Percentiles rank a stretch among this genome's conserved stretches.
Conservation (phyloP, 345 rosid species). For the Eucalyptus brandiana region DNA sequence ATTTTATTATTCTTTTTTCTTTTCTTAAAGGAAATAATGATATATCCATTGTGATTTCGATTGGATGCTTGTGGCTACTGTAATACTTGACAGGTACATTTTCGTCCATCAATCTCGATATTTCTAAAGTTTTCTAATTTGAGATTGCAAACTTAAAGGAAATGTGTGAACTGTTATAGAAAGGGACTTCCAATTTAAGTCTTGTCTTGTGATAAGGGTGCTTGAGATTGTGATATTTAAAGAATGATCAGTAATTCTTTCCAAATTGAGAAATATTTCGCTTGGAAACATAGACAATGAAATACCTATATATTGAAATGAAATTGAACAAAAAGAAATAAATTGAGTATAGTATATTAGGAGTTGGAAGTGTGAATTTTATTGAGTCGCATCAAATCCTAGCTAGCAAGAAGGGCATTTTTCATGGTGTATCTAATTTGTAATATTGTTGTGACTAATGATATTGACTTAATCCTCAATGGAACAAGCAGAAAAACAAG, state of each 20-base stretch:
- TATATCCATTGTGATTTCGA: background rate
- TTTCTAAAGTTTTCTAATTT: background rate
- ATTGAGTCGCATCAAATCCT: background rate
- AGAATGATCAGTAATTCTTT: background rate
- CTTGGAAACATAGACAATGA: background rate
- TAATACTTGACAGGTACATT: no score
- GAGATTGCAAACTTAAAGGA: background rate
- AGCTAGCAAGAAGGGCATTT: background rate
- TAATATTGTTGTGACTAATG: background rate
- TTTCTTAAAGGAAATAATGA: no score
- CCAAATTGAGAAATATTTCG: no score
- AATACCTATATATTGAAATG: background rate
- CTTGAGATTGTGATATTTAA: background rate
- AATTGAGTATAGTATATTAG: background rate
- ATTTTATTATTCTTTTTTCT: no score
- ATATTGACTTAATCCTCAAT: no score
- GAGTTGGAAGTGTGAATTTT: background rate
- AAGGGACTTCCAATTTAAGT: background rate
- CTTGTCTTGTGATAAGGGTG: no score
- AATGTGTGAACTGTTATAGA: background rate
- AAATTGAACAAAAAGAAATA: no score
- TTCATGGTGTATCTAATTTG: no score
- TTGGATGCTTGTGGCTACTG: background rate
- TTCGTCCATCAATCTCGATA: background rate
- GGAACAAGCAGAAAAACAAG: no score